Base-by-base conservation (phyloP, 495 filamentous ascomycete species). In the Halenospora varia region DNA sequence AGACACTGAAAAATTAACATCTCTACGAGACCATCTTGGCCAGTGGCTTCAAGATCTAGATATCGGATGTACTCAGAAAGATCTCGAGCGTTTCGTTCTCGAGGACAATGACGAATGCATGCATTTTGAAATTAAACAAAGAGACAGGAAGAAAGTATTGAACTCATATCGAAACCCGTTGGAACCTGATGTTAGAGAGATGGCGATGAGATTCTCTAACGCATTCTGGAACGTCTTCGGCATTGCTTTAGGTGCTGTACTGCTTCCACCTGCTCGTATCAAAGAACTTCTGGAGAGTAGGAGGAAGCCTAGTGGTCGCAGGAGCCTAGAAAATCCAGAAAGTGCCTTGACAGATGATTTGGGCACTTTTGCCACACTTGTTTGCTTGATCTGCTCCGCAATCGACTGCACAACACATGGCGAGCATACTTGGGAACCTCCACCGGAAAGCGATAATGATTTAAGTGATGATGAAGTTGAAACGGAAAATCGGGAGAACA, bases 371-470 rank as follows among this genome's bases (percentile, higher is more conserved):
- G 47, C 51, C 8, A 52, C 22, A 13, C 55, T 66, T 2, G 57
- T 42, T 13, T 66, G 63, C 29, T 25, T 62, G 51, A 58, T 66
- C 10, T 66, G 63, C 29, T 57, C 60, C 11, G 57, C 52, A 3
- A 26, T 58, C 6, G 48, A 59, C 55, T 66, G 63, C 22, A 56
- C 52, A n/a, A 62, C 57, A 2, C 63, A 66, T 57, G 63, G 63
- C 15, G 63, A 62, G 13, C 63, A 59, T 22, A 25, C 26, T n/a
- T 22, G 24, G 11, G 26, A 58, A 11, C 24, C 10, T 35, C 25
- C 53, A 10, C 25, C 18, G 10, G 22, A 22, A 25, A 44, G 51
- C 20, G 51, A 61, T 13, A 51, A 47, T 10, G 44, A 59, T 17
- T 54, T 48, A 17, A 48, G 50, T 15, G 40, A 29, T 9, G n/a